A percentile compares a stretch with the other conserved stretches of the same genome.
These are phyloP conservation scores for Podila verticillata DNA, from an alignment of 192 early-diverging fungal species.

Conservation along the genomic window DNA sequence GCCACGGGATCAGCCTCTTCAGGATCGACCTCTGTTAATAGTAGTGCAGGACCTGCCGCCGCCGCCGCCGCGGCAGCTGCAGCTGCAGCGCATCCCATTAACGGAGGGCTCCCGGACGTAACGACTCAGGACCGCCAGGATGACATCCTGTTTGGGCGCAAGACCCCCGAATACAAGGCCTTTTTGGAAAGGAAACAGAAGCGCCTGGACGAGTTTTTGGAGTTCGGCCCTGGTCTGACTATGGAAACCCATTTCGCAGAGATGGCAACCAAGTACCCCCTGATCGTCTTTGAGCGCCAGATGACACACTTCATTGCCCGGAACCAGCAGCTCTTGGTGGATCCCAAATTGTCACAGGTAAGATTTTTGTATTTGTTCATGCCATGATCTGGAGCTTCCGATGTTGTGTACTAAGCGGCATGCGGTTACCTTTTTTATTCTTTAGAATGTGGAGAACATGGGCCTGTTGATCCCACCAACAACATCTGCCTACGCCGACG, in stretches of 20 bases:
- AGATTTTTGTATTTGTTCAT: not conserved
- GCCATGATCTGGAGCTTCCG: too few relatives aligned
- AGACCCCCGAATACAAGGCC: conserved; percentile 27
- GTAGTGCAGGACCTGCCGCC: not conserved
- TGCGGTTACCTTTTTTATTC: too few relatives aligned
- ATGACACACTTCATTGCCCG: conserved; percentile 61
- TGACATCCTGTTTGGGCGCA: conserved; percentile 41
- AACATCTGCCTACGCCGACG: conserved; percentile 51
- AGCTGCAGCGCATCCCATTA: not conserved
- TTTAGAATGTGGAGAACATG: conserved; percentile 13
- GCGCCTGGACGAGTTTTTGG: conserved; percentile 24
- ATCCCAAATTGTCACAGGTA: conserved; percentile 58
- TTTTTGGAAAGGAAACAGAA: conserved; percentile 30
- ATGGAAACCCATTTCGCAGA: conserved; percentile 56
- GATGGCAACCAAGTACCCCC: conserved; percentile 54
- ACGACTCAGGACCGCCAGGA: conserved; percentile 51
- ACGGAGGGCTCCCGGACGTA: conserved; percentile 16
- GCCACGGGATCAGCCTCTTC: not conserved
- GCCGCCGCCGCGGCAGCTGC: not conserved
- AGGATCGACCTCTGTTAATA: not conserved
- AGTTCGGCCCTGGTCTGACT: not conserved
- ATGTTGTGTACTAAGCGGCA: too few relatives aligned
- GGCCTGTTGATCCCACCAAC: conserved; percentile 38
- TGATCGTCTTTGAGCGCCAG: conserved; percentile 58
- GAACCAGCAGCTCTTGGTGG: conserved; percentile 53